Conservation (phyloP, 2,329 filamentous ascomycete genomes). For the Diaporthe ampelina region DNA sequence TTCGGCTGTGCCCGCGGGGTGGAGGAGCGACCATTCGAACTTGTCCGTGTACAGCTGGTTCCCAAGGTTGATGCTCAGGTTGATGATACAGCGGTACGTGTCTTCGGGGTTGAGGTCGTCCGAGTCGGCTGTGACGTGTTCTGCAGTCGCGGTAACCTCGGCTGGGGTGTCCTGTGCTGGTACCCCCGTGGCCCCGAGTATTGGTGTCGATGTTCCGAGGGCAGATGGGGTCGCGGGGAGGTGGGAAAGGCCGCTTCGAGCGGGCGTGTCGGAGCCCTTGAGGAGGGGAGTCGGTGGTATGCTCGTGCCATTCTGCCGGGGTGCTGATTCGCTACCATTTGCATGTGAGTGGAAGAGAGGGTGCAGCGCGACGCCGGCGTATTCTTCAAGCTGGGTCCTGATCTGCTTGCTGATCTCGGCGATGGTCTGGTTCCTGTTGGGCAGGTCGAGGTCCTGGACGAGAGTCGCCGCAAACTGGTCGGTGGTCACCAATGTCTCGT, state of each 20-base stretch:
- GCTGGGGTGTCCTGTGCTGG: constrained; percentile 8
- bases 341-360: constrained; percentile 83
- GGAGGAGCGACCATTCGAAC: constrained; percentile 96
- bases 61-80: constrained; percentile 89
- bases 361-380: constrained; percentile 93
- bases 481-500: constrained; percentile 93
- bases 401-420: constrained; percentile 93
- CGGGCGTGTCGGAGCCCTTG: constrained; percentile 63
- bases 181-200: constrained; percentile 23
- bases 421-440: constrained; percentile 77
- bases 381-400: constrained; percentile 94
- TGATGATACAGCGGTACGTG: constrained; percentile 93
- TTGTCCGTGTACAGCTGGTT: constrained; percentile 96
- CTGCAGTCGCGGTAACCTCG: constrained; percentile 78
- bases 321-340: constrained; percentile 26
- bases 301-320: constrained; percentile 36
- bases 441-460: constrained; percentile 93
- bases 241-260: constrained; percentile 60
- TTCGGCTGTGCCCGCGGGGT: constrained; percentile 92
- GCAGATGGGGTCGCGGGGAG: constrained; percentile 61
- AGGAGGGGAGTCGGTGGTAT: constrained; percentile 46
- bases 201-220: constrained; percentile 37
- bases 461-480: constrained; percentile 94
- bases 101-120: constrained; percentile 91
- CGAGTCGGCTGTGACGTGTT: constrained; percentile 73